Percentiles rank a stretch among this genome's conserved stretches.
Evolutionary conservation across 805 yeast species (phyloP).

Genomic region (Tetrapisispora taiwanensis): DNA sequence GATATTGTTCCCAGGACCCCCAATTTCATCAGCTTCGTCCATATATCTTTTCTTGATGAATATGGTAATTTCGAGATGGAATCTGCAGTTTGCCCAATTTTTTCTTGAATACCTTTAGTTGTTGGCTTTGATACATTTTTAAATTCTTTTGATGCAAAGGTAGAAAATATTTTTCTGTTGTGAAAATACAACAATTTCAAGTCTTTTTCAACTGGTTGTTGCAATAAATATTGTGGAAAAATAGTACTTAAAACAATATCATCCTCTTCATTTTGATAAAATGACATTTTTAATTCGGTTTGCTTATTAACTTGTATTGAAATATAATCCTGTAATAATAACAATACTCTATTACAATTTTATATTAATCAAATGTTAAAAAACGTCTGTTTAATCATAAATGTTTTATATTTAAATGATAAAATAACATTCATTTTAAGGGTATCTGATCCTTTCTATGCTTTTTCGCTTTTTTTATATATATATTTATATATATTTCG

Average conservation of each 20-base stretch:
- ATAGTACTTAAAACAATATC: constrained; percentile 17
- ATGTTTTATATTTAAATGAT: no score
- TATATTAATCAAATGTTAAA: no score
- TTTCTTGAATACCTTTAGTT: not conserved
- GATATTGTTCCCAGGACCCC: constrained; percentile 28
- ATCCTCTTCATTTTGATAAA: constrained; percentile 16
- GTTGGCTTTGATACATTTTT: not conserved
- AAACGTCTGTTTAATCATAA: no score
- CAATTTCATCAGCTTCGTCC: constrained; percentile 24
- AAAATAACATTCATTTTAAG: no score
- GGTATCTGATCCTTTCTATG: no score
- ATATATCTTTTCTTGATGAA: constrained; percentile 19
- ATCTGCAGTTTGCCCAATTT: not conserved
- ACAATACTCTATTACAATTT: no score
- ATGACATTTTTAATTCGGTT: not conserved
- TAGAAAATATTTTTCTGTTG: constrained; percentile 21
- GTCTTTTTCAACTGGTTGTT: constrained; percentile 26
- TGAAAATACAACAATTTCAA: constrained; percentile 19
- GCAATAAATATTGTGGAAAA: constrained; percentile 24
- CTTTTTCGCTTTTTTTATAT: no score
- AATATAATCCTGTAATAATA: no score
- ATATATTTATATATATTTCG: no score
- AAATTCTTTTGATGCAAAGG: constrained; percentile 2
- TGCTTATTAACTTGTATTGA: no score
- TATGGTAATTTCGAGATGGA: not conserved